A percentile compares a stretch with the other conserved stretches of the same genome.
These are phyloP conservation scores for Calocybe cyanea DNA, from an alignment of 768 basidiomycete genomes.

Conservation along the genomic window DNA sequence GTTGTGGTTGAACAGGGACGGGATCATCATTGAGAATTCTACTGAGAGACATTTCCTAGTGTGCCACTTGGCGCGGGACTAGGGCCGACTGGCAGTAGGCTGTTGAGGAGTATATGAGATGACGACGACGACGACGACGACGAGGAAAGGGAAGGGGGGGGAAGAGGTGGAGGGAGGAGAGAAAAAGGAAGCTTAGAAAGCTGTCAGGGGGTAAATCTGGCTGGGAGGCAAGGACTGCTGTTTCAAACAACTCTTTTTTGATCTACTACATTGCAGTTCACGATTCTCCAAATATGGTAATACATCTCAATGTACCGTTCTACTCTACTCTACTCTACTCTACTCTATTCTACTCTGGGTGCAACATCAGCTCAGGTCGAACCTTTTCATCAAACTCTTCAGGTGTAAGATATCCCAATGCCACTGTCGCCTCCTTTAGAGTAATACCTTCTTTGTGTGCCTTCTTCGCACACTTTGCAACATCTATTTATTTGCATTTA, in stretches of 20 bases:
- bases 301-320: conserved; percentile 5
- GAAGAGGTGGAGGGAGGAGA: conserved; percentile 12
- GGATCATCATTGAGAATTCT: conserved; percentile 79
- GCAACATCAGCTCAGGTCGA: conserved; percentile 85
- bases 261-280: conserved; percentile 28
- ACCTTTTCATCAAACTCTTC: conserved; percentile 97
- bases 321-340: conserved; percentile 9
- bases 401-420: conserved; percentile 77
- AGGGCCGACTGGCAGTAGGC: conserved; percentile 5
- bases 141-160: conserved; percentile 14
- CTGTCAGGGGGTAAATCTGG: conserved; percentile 19
- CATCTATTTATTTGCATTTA: conserved; percentile 52
- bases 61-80: conserved; percentile 1
- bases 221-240: conserved; percentile 22
- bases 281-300: conserved; percentile 22
- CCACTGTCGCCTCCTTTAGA: conserved; percentile 89
- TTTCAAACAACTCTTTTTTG: conserved; percentile 29
- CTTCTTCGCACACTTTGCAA: conserved; percentile 98
- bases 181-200: conserved; percentile 18
- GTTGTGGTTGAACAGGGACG: conserved; percentile 31
- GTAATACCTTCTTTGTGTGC: conserved; percentile 99
- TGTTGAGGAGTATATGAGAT: conserved; percentile 5
- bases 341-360: conserved; percentile 42
- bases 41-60: conserved; percentile 63
- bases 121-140: conserved; percentile 8